phyloP scores from a whole-genome alignment of 257 asterid genomes.

The Gentiana straminea region DNA sequence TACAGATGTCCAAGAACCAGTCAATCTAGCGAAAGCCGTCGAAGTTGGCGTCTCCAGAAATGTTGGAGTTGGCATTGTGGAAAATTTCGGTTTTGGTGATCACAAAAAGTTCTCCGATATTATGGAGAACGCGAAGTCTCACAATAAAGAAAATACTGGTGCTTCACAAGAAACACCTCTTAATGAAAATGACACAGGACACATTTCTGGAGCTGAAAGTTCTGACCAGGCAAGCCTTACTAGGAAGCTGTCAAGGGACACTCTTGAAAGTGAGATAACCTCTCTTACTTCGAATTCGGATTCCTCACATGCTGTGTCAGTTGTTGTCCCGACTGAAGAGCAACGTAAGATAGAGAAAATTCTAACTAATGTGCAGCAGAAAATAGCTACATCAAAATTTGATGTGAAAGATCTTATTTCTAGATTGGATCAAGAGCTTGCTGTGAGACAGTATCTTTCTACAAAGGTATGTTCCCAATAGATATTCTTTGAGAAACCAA shows the following conservation, averaged over 20 bases:
- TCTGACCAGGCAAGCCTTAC: slow-evolving; percentile 2
- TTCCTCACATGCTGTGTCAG: slow-evolving; percentile 16
- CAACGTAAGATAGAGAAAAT: slow-evolving; percentile 35
- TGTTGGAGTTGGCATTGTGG: slow-evolving; percentile 12
- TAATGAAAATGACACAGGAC: slow-evolving; percentile 11
- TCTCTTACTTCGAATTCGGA: slow-evolving; percentile 18
- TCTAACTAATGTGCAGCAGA: slow-evolving; percentile 29
- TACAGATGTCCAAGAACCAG: slow-evolving; percentile 12
- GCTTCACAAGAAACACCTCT: slow-evolving; percentile 3
- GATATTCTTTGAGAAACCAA: no score
- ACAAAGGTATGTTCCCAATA: slow-evolving; percentile 35
- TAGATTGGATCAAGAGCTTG: slow-evolving; percentile 47
- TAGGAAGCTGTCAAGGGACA: slow-evolving; percentile 13
- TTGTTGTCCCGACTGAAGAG: slow-evolving; percentile 33
- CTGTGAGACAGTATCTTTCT: slow-evolving; percentile 42
- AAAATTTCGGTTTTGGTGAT: slow-evolving; percentile 16
- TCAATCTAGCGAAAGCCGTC: slow-evolving; percentile 15
- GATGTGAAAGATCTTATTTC: slow-evolving; percentile 45
- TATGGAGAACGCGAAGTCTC: background rate
- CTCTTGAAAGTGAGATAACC: slow-evolving; percentile 14
- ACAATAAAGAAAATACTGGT: slow-evolving; percentile 4
- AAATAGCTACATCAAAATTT: slow-evolving; percentile 32
- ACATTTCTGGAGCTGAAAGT: slow-evolving; percentile 9
- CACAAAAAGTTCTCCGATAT: slow-evolving; percentile 7
- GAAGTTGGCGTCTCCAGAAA: slow-evolving; percentile 18